Evolutionary conservation across 495 filamentous ascomycete genomes (phyloP), one percentile per base, ranked within the genome.

Genomic region (Cairneyella variabilis): DNA sequence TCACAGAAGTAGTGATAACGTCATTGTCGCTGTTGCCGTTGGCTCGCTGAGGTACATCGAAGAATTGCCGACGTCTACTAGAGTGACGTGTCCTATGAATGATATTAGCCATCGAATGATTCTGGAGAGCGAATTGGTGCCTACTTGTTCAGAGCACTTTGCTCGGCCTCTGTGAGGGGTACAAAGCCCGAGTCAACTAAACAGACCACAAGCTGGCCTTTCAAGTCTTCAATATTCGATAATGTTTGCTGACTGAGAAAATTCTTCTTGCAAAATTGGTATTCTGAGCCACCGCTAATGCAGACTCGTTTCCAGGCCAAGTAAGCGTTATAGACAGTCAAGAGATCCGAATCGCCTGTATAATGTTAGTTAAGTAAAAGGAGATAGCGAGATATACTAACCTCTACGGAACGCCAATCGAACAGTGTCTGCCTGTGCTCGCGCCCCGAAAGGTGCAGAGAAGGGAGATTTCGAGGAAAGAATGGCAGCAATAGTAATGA

Each of bases 401-500:
- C 76, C 79, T 68, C 82, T 81, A 58, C 84, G 87, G 72, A 95
- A 97, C 1, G 80, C 83, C 14, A 85, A 71, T 12, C 89, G 76
- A 3, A 87, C 86, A 7, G 77, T 72, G 53, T 97, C 87, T 18
- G 91, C 90, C 61, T 93, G 89, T 16, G 77, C 76, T 43, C 85
- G 83, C 14, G 89, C 85, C 1, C 89, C 90, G 63, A 96, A 86
- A 0, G 91, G 84, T 18, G 86, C 85, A 2, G 88, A 76, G 62
- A 98, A 98, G 0, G 92, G 93, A 1, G 91, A 95, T 66, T 97
- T 98, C 16, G 91, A 95, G 1, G 91, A 95, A 12, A 98, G 66
- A 38, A 95, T 89, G 2, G 93, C 92, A 2, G 93, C 93, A 52
- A 95, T 88, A 14, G 90, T 97, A 51, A 97, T 76, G 14, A 85